These are phyloP conservation scores for Xylaria longipes DNA, from an alignment of 495 filamentous ascomycete genomes.

Conservation along the genomic window DNA sequence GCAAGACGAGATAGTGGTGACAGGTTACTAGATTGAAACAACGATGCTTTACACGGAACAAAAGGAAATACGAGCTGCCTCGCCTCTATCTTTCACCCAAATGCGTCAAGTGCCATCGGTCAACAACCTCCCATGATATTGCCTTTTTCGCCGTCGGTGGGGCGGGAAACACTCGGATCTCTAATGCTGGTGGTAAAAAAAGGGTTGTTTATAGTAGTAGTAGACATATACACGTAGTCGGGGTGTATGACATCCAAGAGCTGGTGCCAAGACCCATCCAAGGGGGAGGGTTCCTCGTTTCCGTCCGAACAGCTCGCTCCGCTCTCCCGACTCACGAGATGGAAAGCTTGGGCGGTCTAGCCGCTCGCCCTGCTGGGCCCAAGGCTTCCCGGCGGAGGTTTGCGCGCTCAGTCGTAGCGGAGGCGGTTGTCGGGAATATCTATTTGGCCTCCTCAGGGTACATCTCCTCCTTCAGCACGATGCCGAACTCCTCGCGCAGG, in stretches of 20 bases:
- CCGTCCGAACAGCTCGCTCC: constrained; percentile 14
- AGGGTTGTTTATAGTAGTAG: constrained; percentile 25
- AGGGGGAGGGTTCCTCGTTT: constrained; percentile 7
- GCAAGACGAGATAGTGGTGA: background rate
- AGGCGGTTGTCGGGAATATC: constrained; percentile 25
- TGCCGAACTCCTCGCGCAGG: constrained; percentile 90
- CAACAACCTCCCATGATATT: background rate
- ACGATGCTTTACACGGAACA: constrained; percentile 21
- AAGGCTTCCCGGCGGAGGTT: constrained; percentile 5
- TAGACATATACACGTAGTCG: constrained; percentile 40
- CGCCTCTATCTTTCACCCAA: constrained; percentile 24
- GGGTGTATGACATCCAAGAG: constrained; percentile 29
- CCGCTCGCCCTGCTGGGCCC: background rate
- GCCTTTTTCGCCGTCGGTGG: background rate
- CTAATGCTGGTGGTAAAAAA: constrained; percentile 26
- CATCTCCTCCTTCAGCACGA: constrained; percentile 90
- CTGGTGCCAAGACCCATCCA: constrained; percentile 24
- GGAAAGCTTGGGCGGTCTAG: background rate
- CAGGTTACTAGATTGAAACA: constrained; percentile 10
- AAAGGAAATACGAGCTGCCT: constrained; percentile 17
- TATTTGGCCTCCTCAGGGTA: constrained; percentile 77
- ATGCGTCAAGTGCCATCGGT: constrained; percentile 8
- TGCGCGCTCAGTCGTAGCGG: constrained; percentile 7
- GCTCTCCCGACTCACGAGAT: background rate
- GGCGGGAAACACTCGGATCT: constrained; percentile 21